Base-by-base conservation (phyloP, 768 basidiomycete species). In the Trametes sanguinea region DNA sequence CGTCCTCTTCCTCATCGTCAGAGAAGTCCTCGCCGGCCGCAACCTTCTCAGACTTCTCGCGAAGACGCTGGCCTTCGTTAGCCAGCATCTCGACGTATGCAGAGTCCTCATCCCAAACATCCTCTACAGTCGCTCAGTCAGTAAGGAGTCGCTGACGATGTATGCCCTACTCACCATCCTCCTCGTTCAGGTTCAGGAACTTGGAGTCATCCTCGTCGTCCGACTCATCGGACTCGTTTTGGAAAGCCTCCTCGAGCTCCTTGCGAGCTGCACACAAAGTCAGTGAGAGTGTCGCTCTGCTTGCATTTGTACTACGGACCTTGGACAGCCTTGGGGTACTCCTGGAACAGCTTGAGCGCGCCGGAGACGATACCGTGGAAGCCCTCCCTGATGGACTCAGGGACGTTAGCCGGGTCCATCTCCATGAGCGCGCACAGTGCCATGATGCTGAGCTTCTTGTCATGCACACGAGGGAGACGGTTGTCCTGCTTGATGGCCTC, bases 41-140 rank as follows among this genome's bases (percentile, higher is more conserved):
- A 39, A 63, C 63, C 65, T 80, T 81, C 57, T 85, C 82, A 7
- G 83, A 80, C 62, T 83, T 83, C 65, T 85, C 83, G 64, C 90
- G 83, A 62, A 91, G 81, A 55, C 92, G 88, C 35, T 85, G 86
- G 47, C 90, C 85, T 90, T 94, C 89, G 67, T 85, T 85, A 6
- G 92, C 93, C 37, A 95, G 82, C 81, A 93, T 77, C 72, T 95
- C 92, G 46, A 94, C 80, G 71, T 94, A 95, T 6, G 89, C 90
- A 7, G 92, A 92, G 67, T 94, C 91, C 61, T 91, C 88, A 68
- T 95, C 93, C 87, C 89, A 94, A 14, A 94, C 91, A 72, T 95
- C 94, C 71, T 91, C 92, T 87, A 29, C 3, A 66, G 63, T 40
- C 29, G 7, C 2, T 30, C 14, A 14, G 17, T 64, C 14, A 65